Evolutionary conservation across 495 filamentous ascomycete genomes (phyloP).

Genomic region (Penicillium psychrofluorescens): DNA sequence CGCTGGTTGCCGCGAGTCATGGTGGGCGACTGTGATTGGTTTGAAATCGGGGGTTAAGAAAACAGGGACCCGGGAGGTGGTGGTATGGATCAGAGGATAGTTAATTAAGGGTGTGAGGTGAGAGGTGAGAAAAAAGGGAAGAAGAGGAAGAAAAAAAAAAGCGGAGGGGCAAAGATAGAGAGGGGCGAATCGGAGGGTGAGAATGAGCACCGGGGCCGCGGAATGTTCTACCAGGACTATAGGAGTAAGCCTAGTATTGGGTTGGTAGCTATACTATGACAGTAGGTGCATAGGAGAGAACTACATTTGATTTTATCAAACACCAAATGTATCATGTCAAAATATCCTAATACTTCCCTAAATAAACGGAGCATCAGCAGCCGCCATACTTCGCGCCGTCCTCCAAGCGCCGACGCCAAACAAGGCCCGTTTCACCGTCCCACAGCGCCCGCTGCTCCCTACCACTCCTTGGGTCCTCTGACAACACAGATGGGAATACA

Average conservation of each 20-base stretch:
- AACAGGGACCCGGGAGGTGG: slow-evolving; percentile 4
- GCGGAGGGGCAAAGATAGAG: background rate
- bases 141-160: slow-evolving; percentile 1
- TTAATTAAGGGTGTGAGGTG: no score
- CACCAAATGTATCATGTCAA: no score
- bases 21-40: slow-evolving; percentile 11
- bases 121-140: no score
- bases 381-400: background rate
- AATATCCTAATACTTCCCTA: no score
- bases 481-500: background rate
- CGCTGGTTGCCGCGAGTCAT: slow-evolving; percentile 95
- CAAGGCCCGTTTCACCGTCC: slow-evolving; percentile 7
- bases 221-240: background rate
- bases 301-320: no score
- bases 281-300: no score
- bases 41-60: background rate
- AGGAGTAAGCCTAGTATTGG: no score
- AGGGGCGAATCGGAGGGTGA: background rate
- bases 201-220: background rate
- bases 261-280: no score
- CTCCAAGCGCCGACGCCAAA: background rate
- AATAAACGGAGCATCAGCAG: background rate
- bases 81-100: background rate
- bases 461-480: slow-evolving; percentile 4
- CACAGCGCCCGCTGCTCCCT: background rate